Evolutionary conservation across 2,329 filamentous ascomycete species (phyloP).

Genomic region (Blastomyces percursus): DNA sequence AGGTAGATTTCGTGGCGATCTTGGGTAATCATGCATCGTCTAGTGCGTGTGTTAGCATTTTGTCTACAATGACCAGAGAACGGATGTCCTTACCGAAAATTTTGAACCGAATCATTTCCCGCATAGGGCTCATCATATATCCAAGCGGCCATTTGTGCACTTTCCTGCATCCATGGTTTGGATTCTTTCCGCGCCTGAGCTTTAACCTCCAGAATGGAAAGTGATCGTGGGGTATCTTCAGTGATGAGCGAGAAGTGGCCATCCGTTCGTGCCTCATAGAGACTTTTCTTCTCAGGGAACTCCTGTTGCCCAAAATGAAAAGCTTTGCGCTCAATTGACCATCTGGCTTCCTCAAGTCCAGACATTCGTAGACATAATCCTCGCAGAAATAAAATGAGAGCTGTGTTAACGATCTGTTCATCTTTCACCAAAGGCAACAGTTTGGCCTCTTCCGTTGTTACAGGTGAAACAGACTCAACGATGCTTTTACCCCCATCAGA

Average conservation of each 20-base stretch:
- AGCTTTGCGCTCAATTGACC: conserved; percentile 8
- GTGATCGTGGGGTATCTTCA: not conserved
- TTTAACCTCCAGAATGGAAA: conserved; percentile 11
- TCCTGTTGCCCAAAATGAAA: conserved; percentile 4
- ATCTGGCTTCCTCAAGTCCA: not conserved
- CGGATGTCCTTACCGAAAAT: not conserved
- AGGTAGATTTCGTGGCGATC: conserved; percentile 12
- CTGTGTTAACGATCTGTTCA: conserved; percentile 11
- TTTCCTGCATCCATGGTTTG: conserved; percentile 10
- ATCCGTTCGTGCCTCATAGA: conserved; percentile 10
- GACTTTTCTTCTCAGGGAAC: not conserved
- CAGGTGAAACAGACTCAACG: not conserved
- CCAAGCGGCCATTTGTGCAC: conserved; percentile 14
- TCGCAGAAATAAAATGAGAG: conserved; percentile 8
- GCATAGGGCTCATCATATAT: conserved; percentile 10
- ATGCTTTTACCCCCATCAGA: not conserved
- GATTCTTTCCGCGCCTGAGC: not conserved
- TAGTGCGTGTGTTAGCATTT: not conserved
- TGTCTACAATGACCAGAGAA: not conserved
- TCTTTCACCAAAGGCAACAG: conserved; percentile 7
- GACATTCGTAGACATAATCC: conserved; percentile 7
- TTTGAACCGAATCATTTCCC: not conserved
- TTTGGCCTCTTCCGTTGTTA: not conserved
- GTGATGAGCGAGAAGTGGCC: conserved; percentile 7
- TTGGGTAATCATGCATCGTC: conserved; percentile 12